phyloP scores from a whole-genome alignment of 208 protist species.

The Crithidia bombi region DNA sequence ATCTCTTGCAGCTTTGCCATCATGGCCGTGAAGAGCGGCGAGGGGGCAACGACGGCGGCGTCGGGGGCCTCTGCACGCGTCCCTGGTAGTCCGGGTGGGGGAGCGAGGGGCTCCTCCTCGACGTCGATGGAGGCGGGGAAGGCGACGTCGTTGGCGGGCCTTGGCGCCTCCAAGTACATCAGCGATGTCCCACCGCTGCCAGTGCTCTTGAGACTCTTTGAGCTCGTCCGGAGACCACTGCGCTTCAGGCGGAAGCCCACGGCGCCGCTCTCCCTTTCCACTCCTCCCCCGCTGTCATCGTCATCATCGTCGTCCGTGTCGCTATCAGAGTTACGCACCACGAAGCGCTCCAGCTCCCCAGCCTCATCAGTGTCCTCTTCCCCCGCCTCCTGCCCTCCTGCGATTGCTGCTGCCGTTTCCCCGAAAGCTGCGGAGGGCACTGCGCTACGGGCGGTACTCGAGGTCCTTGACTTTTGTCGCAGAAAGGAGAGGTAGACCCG shows the following conservation, averaged over 20 bases:
- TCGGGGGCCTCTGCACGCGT: background rate
- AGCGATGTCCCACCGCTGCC: background rate
- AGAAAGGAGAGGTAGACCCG: constrained; percentile 29
- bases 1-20: constrained; percentile 75
- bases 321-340: constrained; percentile 25
- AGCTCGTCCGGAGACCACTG: too few species aligned
- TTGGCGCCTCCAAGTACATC: constrained; percentile 13
- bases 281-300: background rate
- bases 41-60: background rate
- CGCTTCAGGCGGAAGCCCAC: too few species aligned
- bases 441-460: background rate
- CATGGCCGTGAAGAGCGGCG: constrained; percentile 70
- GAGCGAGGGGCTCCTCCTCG: background rate
- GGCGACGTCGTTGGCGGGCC: background rate
- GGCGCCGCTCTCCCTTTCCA: background rate
- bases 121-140: constrained; percentile 7
- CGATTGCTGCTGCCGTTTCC: background rate
- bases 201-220: too few species aligned
- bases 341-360: constrained; percentile 13
- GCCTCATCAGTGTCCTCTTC: background rate
- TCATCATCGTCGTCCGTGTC: constrained; percentile 16
- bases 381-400: too few species aligned
- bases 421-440: background rate
- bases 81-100: background rate
- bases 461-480: background rate